Evolutionary conservation across 495 filamentous ascomycete species (phyloP).

Genomic region (Daldinia loculata): DNA sequence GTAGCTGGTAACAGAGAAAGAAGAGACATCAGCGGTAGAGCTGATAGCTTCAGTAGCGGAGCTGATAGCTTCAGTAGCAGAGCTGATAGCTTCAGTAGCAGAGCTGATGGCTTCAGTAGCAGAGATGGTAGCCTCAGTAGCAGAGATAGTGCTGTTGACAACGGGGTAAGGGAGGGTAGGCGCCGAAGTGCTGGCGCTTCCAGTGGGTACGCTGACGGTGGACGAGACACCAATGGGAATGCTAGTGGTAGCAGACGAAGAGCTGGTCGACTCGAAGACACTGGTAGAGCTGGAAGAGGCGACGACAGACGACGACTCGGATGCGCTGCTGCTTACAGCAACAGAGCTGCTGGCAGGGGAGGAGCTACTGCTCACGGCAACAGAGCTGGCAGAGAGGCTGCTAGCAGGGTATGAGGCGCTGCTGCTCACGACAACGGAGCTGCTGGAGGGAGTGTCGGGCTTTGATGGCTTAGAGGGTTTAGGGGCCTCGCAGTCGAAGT

Average conservation of each 20-base stretch:
- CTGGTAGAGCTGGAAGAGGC: conserved; percentile 33
- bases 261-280: conserved; percentile 1
- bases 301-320: conserved; percentile 17
- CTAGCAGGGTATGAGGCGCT: conserved; percentile 17
- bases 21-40: conserved; percentile 36
- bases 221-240: conserved; percentile 16
- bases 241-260: conserved; percentile 23
- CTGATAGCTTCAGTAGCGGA: conserved; percentile 36
- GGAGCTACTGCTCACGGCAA: neutral
- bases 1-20: conserved; percentile 48
- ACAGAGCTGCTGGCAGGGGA: conserved; percentile 10
- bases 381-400: conserved; percentile 13
- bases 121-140: no score
- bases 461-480: conserved; percentile 52
- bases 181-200: conserved; percentile 28
- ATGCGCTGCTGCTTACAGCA: conserved; percentile 1
- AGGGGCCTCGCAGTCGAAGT: conserved; percentile 77
- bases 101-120: conserved; percentile 36
- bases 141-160: conserved; percentile 34
- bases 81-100: conserved; percentile 36
- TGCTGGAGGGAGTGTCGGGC: conserved; percentile 45
- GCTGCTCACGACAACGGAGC: conserved; percentile 20
- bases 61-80: conserved; percentile 36
- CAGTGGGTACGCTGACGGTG: conserved; percentile 24
- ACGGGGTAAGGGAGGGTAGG: conserved; percentile 31